Evolutionary conservation across 1,139 yeast species (phyloP).

Genomic region (Pichia kudriavzevii): DNA sequence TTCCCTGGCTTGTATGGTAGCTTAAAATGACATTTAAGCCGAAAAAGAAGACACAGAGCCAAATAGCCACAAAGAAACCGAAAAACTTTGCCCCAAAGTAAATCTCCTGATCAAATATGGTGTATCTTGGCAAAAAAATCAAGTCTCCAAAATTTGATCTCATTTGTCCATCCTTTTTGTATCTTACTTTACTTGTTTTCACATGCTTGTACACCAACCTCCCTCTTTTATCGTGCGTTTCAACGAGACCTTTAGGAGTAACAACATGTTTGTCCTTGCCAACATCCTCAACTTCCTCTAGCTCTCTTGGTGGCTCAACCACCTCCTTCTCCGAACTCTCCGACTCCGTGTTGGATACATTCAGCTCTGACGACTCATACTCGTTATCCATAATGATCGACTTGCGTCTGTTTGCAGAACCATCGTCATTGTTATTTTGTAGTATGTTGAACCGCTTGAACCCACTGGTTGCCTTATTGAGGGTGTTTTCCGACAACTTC

Average conservation of each 20-base stretch:
- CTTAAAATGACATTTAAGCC: slow-evolving; percentile 44
- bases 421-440: slow-evolving; percentile 13
- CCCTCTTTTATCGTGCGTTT: neutral
- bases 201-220: slow-evolving; percentile 6
- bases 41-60: slow-evolving; percentile 56
- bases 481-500: slow-evolving; percentile 8
- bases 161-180: slow-evolving; percentile 26
- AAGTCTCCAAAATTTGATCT: slow-evolving; percentile 41
- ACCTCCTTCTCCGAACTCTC: neutral
- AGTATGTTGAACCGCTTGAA: slow-evolving; percentile 14
- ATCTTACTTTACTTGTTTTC: slow-evolving; percentile 17
- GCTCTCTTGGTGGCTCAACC: neutral
- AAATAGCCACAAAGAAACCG: slow-evolving; percentile 61
- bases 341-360: neutral
- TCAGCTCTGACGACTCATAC: slow-evolving; percentile 16
- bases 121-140: slow-evolving; percentile 31
- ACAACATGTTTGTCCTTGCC: too few species aligned
- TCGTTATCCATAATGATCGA: slow-evolving; percentile 21
- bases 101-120: slow-evolving; percentile 40
- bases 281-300: neutral
- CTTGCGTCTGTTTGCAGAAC: slow-evolving; percentile 7
- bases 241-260: too few species aligned
- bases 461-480: slow-evolving; percentile 4
- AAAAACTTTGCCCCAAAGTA: slow-evolving; percentile 38
- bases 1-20: slow-evolving; percentile 28